Evolutionary conservation across 805 yeast genomes (phyloP).

Genomic region (Wickerhamiella dianesei): DNA sequence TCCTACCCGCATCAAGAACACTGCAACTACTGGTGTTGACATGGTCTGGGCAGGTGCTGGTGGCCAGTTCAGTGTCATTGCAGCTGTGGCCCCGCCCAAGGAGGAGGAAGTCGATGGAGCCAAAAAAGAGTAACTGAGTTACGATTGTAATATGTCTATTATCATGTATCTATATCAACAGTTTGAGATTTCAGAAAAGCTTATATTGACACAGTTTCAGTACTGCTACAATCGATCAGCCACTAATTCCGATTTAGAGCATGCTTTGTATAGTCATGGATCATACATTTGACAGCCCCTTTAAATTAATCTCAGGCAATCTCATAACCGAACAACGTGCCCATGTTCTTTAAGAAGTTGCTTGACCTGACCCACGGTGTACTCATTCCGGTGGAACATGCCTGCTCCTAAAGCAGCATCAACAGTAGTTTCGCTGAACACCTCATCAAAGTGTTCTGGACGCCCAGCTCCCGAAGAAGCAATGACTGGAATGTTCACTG

Average conservation of each 20-base stretch:
- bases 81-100: conserved; percentile 36
- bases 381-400: conserved; percentile 92
- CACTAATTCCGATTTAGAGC: not conserved
- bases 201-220: no score
- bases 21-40: conserved; percentile 75
- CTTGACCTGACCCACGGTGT: conserved; percentile 75
- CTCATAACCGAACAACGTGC: conserved; percentile 37
- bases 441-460: conserved; percentile 83
- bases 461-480: conserved; percentile 97
- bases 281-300: not conserved
- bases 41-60: conserved; percentile 77
- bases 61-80: conserved; percentile 88
- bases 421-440: conserved; percentile 62
- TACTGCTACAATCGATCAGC: not conserved
- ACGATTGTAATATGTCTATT: not conserved
- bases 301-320: not conserved
- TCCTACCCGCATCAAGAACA: conserved; percentile 84
- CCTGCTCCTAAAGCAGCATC: conserved; percentile 99
- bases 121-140: not conserved
- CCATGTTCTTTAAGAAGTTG: conserved; percentile 43
- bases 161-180: not conserved
- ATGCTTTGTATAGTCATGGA: not conserved
- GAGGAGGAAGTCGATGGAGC: not conserved
- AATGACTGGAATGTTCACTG: conserved; percentile 81
- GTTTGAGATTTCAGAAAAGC: not conserved